Conservation (phyloP, 1,284 basidiomycete species). For the Melampsora americana region DNA sequence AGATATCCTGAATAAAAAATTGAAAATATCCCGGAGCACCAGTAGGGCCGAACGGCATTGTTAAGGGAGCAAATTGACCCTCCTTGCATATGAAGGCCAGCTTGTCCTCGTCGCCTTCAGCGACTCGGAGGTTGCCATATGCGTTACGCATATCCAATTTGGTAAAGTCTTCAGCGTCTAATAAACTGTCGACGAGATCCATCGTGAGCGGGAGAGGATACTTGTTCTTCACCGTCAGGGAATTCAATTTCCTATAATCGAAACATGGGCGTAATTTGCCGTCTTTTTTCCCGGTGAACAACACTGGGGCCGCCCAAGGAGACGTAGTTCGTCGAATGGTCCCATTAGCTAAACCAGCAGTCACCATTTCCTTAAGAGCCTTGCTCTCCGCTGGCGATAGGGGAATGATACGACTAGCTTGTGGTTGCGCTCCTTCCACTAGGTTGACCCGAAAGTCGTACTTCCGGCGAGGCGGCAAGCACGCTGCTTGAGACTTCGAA, state of each 20-base stretch:
- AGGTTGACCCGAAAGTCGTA: no score
- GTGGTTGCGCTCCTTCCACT: no score
- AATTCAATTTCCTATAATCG: not conserved
- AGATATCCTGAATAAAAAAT: not conserved
- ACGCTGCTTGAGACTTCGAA: no score
- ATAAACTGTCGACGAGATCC: no score
- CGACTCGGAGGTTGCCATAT: conserved; percentile 55
- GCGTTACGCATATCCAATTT: conserved; percentile 55
- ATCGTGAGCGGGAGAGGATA: conserved; percentile 56
- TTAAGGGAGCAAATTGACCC: conserved; percentile 7
- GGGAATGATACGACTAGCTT: not conserved
- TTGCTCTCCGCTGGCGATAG: not conserved
- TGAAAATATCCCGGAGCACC: not conserved
- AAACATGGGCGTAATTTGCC: not conserved
- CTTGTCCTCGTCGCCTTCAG: conserved; percentile 53
- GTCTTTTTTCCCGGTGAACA: conserved; percentile 1
- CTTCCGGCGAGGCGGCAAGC: no score
- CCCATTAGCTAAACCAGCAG: not conserved
- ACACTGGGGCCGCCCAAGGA: not conserved
- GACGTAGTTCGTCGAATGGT: not conserved
- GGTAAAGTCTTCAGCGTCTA: conserved; percentile 53
- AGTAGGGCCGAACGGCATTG: conserved; percentile 16
- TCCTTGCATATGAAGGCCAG: no score
- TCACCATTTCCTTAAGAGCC: not conserved
- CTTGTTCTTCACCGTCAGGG: conserved; percentile 46